phyloP scores from a whole-genome alignment of 345 rosid species.

The Boechera divaricarpa region DNA sequence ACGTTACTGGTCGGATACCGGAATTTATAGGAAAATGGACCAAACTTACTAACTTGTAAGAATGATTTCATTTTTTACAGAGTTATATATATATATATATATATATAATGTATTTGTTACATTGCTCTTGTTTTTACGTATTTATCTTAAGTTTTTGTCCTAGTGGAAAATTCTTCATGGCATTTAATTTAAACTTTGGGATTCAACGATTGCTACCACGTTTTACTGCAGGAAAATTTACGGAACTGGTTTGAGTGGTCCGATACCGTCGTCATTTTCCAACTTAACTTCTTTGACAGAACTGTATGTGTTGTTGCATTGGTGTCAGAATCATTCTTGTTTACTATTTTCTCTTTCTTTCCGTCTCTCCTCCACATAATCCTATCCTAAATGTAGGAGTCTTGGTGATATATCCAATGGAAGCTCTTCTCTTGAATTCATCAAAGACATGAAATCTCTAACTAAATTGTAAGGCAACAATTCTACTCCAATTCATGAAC shows the following conservation, averaged over 20 bases:
- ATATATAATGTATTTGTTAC: not conserved
- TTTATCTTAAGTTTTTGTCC: not conserved
- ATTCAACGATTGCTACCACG: not conserved
- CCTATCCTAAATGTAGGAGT: constrained; percentile 45
- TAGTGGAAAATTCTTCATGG: not conserved
- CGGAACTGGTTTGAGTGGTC: constrained; percentile 64
- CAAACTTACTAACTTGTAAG: constrained; percentile 55
- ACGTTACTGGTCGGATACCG: constrained; percentile 59
- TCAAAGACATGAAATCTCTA: too few species aligned
- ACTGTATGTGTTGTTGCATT: constrained; percentile 56
- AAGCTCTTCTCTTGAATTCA: too few species aligned
- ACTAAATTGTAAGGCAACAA: too few species aligned
- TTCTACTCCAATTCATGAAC: too few species aligned
- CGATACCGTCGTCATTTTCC: constrained; percentile 64
- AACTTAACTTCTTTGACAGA: constrained; percentile 56
- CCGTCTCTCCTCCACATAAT: not conserved
- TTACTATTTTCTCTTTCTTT: not conserved
- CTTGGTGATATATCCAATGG: too few species aligned
- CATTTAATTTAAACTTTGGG: not conserved
- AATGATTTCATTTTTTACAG: constrained; percentile 1
- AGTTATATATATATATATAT: too few species aligned
- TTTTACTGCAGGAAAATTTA: constrained; percentile 53
- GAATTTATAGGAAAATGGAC: constrained; percentile 63
- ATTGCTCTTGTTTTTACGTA: constrained; percentile 1
- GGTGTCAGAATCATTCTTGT: not conserved